A percentile compares a stretch with the other conserved stretches of the same genome.
Evolutionary conservation across 257 asterid species (phyloP).

Genomic region (Petunia secreta): DNA sequence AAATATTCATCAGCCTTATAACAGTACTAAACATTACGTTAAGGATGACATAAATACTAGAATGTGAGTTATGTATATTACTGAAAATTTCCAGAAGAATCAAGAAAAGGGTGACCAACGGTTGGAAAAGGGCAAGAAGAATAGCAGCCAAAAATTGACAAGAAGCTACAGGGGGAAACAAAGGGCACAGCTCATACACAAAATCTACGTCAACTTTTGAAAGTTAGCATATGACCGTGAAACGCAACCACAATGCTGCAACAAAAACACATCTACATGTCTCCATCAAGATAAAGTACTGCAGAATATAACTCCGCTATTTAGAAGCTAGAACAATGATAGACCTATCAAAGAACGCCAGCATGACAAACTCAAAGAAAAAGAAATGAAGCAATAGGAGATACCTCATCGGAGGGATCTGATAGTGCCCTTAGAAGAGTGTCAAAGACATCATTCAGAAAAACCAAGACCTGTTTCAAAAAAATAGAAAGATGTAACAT

Average conservation of each 20-base stretch:
- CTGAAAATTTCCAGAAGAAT: neutral
- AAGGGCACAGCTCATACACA: neutral
- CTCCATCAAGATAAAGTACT: slow-evolving; percentile 4
- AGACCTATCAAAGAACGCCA: slow-evolving; percentile 11
- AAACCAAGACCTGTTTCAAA: slow-evolving; percentile 65
- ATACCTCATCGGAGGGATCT: slow-evolving; percentile 87
- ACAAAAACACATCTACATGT: neutral
- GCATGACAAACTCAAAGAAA: slow-evolving; percentile 15
- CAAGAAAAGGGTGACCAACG: neutral
- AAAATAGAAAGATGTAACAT: slow-evolving; percentile 24
- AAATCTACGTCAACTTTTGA: neutral
- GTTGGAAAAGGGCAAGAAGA: neutral
- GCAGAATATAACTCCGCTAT: neutral
- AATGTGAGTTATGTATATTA: neutral
- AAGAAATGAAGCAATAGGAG: slow-evolving; percentile 27
- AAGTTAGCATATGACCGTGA: slow-evolving; percentile 10
- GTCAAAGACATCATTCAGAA: slow-evolving; percentile 68
- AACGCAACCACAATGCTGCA: neutral
- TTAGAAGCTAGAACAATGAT: slow-evolving; percentile 22
- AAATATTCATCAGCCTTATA: slow-evolving; percentile 10
- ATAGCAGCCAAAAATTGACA: neutral
- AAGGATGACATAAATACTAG: neutral
- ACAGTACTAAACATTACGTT: slow-evolving; percentile 14
- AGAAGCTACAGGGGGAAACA: neutral
- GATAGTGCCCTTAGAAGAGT: slow-evolving; percentile 74